Evolutionary conservation across 1,139 yeast species (phyloP).

Genomic region (Hemisphaericaspora subhashii): DNA sequence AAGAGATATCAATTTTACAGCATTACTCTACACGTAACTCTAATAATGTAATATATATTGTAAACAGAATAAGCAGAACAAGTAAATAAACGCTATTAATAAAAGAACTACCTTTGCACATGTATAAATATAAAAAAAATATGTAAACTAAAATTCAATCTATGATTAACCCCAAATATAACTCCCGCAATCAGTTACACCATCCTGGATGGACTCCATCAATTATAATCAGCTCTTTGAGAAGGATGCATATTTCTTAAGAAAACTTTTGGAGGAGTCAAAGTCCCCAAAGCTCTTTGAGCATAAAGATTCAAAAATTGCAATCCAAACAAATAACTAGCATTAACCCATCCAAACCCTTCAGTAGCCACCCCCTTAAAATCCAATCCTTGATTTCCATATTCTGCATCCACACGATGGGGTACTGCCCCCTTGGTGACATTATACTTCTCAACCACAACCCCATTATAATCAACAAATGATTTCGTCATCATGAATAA

Average conservation of each 20-base stretch:
- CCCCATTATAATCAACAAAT: conserved; percentile 91
- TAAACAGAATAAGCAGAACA: too few relatives aligned
- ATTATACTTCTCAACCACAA: conserved; percentile 93
- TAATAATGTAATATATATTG: too few relatives aligned
- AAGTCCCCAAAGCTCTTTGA: conserved; percentile 74
- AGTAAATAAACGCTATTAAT: too few relatives aligned
- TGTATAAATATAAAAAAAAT: too few relatives aligned
- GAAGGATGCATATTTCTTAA: conserved; percentile 49
- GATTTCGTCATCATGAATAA: conserved; percentile 85
- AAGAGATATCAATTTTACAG: too few relatives aligned
- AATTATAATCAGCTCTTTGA: conserved; percentile 31
- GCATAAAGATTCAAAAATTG: conserved; percentile 69
- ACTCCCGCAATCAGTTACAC: too few relatives aligned
- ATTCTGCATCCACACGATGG: conserved; percentile 92
- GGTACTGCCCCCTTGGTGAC: conserved; percentile 84
- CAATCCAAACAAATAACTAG: conserved; percentile 77
- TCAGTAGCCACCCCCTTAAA: conserved; percentile 94
- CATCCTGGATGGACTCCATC: too few relatives aligned
- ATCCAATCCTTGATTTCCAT: conserved; percentile 94
- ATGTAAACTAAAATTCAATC: too few relatives aligned
- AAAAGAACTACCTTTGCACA: too few relatives aligned
- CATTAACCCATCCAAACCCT: conserved; percentile 97
- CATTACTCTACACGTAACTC: too few relatives aligned
- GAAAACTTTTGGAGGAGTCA: conserved; percentile 77
- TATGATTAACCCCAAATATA: too few relatives aligned